A percentile compares a stretch with the other conserved stretches of the same genome.
Conservation (phyloP, 208 protist genomes). For the Trypanosoma avium region DNA sequence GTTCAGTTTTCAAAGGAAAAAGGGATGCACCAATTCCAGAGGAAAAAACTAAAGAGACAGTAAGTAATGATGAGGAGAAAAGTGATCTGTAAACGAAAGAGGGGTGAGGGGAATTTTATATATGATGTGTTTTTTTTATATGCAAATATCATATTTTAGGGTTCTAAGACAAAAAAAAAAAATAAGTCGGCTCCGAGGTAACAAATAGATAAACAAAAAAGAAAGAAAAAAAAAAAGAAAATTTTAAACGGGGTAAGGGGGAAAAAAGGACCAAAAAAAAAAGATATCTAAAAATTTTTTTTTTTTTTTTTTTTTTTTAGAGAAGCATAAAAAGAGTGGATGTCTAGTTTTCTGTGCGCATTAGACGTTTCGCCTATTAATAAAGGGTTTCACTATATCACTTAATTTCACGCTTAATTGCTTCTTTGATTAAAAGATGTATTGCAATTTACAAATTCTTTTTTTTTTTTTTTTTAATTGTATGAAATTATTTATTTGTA, state of each 20-base stretch:
- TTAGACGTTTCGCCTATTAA: background rate
- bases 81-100: conserved; percentile 21
- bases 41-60: conserved; percentile 15
- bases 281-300: background rate
- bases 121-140: conserved; percentile 14
- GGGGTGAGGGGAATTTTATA: conserved; percentile 19
- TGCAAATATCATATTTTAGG: no score
- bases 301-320: no score
- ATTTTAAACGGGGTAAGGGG: no score
- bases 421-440: no score
- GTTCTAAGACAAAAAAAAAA: no score
- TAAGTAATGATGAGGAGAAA: conserved; percentile 13
- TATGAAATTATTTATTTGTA: no score
- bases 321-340: background rate
- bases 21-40: conserved; percentile 10
- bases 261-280: background rate
- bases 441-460: no score
- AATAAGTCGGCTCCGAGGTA: no score
- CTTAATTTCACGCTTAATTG: no score
- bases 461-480: conserved; percentile 14
- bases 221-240: background rate
- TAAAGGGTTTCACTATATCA: no score
- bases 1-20: conserved; percentile 19
- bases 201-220: background rate
- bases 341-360: background rate